These are phyloP conservation scores for Pleurotus salmoneostramineus DNA, from an alignment of 768 basidiomycete genomes.

Conservation along the genomic window DNA sequence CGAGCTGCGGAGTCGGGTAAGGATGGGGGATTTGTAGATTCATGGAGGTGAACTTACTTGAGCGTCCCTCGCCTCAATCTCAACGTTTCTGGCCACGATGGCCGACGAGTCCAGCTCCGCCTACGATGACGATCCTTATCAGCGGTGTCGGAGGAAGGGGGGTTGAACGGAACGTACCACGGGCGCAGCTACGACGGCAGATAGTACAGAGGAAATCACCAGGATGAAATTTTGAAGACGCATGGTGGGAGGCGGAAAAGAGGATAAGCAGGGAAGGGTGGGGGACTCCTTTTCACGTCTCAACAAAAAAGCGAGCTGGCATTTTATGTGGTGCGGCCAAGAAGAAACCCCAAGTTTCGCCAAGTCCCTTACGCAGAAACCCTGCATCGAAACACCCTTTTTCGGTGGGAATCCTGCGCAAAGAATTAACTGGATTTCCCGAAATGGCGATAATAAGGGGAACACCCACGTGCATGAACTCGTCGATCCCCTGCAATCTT, in stretches of 20 bases:
- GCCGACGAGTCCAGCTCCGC: constrained; percentile 2
- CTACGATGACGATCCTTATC: neutral
- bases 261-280: neutral
- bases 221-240: constrained; percentile 4
- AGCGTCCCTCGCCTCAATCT: constrained; percentile 1
- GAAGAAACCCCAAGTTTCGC: too few relatives aligned
- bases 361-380: too few relatives aligned
- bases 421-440: too few relatives aligned
- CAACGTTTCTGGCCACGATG: constrained; percentile 1
- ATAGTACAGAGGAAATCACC: constrained; percentile 6
- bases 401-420: too few relatives aligned
- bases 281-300: too few relatives aligned
- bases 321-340: too few relatives aligned
- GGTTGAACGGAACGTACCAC: constrained; percentile 2
- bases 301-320: too few relatives aligned
- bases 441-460: too few relatives aligned
- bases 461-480: too few relatives aligned
- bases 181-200: constrained; percentile 1
- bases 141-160: neutral
- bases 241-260: neutral
- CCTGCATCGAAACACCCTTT: too few relatives aligned
- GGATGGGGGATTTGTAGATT: neutral
- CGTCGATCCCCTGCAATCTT: too few relatives aligned
- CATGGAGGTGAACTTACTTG: neutral
- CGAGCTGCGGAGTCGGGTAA: neutral